Percentiles rank a stretch among this genome's conserved stretches.
Conservation (phyloP, 2,329 filamentous ascomycete genomes). For the Akanthomyces muscarius region DNA sequence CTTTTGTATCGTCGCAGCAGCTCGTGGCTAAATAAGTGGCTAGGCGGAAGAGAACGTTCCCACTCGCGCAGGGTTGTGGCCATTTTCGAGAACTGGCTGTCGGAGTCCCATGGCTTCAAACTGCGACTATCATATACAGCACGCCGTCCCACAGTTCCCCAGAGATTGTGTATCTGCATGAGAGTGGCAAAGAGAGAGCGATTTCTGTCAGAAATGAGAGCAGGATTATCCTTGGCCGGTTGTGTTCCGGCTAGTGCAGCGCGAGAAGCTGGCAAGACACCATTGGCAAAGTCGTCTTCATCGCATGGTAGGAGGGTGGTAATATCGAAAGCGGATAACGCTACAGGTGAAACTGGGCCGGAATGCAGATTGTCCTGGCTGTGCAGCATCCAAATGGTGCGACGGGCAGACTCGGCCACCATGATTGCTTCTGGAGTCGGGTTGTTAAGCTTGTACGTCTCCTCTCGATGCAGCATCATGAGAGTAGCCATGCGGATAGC, state of each 20-base stretch:
- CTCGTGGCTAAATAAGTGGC: slow-evolving; percentile 44
- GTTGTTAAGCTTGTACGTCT: slow-evolving; percentile 45
- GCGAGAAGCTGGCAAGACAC: slow-evolving; percentile 44
- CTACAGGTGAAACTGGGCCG: slow-evolving; percentile 47
- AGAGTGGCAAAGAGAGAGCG: slow-evolving; percentile 53
- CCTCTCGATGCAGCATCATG: slow-evolving; percentile 53
- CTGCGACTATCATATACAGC: slow-evolving; percentile 43
- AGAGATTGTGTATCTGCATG: slow-evolving; percentile 52
- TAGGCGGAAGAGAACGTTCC: slow-evolving; percentile 44
- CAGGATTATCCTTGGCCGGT: slow-evolving; percentile 44
- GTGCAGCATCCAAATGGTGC: slow-evolving; percentile 57
- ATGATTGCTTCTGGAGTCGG: slow-evolving; percentile 43
- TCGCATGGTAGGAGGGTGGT: slow-evolving; percentile 51
- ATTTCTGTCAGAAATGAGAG: slow-evolving; percentile 38
- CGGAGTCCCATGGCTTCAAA: slow-evolving; percentile 42
- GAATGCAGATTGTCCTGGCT: slow-evolving; percentile 56
- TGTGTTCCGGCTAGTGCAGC: slow-evolving; percentile 52
- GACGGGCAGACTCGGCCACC: slow-evolving; percentile 51
- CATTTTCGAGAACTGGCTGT: slow-evolving; percentile 46
- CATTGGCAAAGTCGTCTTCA: slow-evolving; percentile 48
- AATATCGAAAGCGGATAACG: slow-evolving; percentile 50
- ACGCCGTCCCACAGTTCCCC: slow-evolving; percentile 49
- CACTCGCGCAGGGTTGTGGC: slow-evolving; percentile 42
- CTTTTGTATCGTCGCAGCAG: slow-evolving; percentile 44
- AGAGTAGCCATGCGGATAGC: slow-evolving; percentile 53